Conservation (phyloP, 2,329 filamentous ascomycete species). For the Chalara sp. region DNA sequence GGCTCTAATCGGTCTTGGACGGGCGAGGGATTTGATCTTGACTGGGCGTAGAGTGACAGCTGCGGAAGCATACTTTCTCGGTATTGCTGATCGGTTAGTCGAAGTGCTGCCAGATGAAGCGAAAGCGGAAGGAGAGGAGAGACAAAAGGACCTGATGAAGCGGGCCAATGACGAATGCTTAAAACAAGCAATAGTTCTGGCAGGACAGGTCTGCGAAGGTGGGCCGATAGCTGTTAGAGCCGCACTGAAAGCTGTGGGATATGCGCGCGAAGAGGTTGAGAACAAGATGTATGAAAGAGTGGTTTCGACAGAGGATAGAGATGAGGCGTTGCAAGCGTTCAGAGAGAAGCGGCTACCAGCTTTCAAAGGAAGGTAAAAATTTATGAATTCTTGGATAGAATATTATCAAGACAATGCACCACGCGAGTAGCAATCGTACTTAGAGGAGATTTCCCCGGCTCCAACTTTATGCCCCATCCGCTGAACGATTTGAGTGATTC, state of each 20-base stretch:
- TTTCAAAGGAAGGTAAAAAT: conserved; percentile 46
- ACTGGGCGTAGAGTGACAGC: conserved; percentile 82
- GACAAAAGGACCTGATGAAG: conserved; percentile 39
- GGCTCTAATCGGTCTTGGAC: conserved; percentile 66
- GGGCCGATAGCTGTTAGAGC: conserved; percentile 78
- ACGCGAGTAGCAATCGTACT: too few species aligned
- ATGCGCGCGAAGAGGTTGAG: conserved; percentile 70
- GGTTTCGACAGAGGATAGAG: conserved; percentile 74
- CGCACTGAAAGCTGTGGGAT: conserved; percentile 70
- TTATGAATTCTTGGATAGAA: too few species aligned
- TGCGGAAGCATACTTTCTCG: conserved; percentile 84
- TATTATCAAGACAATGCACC: too few species aligned
- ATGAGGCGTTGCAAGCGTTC: conserved; percentile 86
- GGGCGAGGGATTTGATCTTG: conserved; percentile 84
- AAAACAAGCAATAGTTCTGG: conserved; percentile 69
- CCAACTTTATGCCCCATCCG: too few species aligned
- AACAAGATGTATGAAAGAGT: conserved; percentile 82
- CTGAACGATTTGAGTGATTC: too few species aligned
- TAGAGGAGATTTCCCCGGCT: too few species aligned
- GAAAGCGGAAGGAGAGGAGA: conserved; percentile 33
- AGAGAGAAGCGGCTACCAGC: conserved; percentile 64
- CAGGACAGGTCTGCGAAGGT: conserved; percentile 80
- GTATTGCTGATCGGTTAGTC: conserved; percentile 83
- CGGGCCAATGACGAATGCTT: conserved; percentile 62
- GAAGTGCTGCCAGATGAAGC: conserved; percentile 58